phyloP scores from a whole-genome alignment of 176 grass and related monocot genomes.

The Oryza brachyantha region DNA sequence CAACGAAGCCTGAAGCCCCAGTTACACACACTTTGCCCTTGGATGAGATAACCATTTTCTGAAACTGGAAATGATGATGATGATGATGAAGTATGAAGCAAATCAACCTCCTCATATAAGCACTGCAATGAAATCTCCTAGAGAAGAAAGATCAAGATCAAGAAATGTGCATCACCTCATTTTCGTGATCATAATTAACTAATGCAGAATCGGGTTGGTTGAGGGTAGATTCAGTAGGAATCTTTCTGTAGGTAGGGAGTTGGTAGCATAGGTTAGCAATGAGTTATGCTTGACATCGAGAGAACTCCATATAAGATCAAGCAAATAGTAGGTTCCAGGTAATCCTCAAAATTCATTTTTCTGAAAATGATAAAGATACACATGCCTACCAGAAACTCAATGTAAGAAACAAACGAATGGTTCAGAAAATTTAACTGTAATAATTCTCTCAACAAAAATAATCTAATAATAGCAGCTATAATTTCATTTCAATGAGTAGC shows the following conservation, averaged over 20 bases:
- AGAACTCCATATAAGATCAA: neutral
- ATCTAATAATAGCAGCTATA: constrained; percentile 7
- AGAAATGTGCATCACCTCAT: constrained; percentile 19
- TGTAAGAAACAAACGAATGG: neutral
- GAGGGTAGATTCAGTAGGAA: constrained; percentile 28
- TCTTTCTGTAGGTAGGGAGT: constrained; percentile 18
- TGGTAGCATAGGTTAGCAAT: neutral
- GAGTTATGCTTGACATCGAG: neutral
- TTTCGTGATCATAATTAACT: neutral
- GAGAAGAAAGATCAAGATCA: constrained; percentile 24
- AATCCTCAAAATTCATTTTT: neutral
- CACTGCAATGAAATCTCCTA: constrained; percentile 12
- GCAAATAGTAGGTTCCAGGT: too few relatives aligned
- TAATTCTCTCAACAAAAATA: neutral
- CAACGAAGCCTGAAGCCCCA: constrained; percentile 74
- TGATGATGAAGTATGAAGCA: neutral
- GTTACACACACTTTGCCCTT: constrained; percentile 83
- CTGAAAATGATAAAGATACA: neutral
- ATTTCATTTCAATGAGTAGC: constrained; percentile 65
- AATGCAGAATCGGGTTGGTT: constrained; percentile 36
- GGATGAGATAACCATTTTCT: constrained; percentile 41
- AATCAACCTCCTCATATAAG: constrained; percentile 35
- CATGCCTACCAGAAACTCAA: neutral
- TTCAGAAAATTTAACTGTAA: neutral
- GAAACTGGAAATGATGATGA: neutral